Conservation (phyloP, 306 rosid genomes). For the Gillenia trifoliata region DNA sequence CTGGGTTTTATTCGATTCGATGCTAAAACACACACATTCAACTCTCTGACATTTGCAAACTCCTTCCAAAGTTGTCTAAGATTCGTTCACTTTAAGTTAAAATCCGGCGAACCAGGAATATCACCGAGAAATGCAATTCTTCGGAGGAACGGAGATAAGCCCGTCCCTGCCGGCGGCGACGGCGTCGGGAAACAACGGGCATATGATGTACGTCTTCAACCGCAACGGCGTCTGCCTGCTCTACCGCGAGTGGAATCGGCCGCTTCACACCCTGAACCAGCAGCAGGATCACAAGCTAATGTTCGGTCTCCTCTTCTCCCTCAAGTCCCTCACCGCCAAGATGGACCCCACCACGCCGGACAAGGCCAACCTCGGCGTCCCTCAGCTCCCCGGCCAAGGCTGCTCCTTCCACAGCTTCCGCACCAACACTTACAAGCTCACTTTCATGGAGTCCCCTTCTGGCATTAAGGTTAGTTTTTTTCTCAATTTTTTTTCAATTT, state of each 20-base stretch:
- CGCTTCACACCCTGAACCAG: slow-evolving; percentile 67
- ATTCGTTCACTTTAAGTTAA: too few relatives aligned
- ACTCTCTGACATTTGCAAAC: too few relatives aligned
- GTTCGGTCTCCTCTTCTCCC: slow-evolving; percentile 95
- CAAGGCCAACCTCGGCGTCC: slow-evolving; percentile 90
- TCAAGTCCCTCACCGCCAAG: slow-evolving; percentile 87
- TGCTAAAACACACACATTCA: too few relatives aligned
- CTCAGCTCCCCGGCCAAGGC: slow-evolving; percentile 96
- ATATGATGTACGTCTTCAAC: slow-evolving; percentile 88
- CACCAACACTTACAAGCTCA: slow-evolving; percentile 89
- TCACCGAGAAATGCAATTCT: slow-evolving; percentile 67
- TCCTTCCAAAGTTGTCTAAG: too few relatives aligned
- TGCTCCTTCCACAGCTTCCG: slow-evolving; percentile 96
- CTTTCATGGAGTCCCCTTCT: slow-evolving; percentile 92
- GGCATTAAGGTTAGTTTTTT: slow-evolving; percentile 64
- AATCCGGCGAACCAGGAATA: not conserved
- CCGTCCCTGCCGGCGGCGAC: slow-evolving; percentile 90
- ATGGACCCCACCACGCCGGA: slow-evolving; percentile 90
- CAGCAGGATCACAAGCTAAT: slow-evolving; percentile 96
- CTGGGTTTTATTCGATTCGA: too few relatives aligned
- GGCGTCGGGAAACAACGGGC: slow-evolving; percentile 82
- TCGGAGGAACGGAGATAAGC: slow-evolving; percentile 89
- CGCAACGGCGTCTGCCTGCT: slow-evolving; percentile 89
- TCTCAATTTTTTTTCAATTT: not conserved
- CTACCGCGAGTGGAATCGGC: slow-evolving; percentile 94